Evolutionary conservation across 306 rosid species (phyloP).

Genomic region (Senna tora): DNA sequence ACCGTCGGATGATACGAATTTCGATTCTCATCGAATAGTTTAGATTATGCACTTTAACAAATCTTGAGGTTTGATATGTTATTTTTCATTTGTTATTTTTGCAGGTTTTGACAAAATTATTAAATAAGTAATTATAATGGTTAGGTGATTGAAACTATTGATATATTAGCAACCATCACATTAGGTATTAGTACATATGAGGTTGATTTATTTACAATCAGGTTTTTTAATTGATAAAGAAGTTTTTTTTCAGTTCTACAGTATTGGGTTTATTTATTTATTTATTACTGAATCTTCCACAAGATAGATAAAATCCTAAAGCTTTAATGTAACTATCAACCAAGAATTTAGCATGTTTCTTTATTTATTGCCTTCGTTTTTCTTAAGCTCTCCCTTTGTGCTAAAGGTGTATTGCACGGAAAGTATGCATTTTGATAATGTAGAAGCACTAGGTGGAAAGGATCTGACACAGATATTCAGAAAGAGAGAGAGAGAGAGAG

Average conservation of each 20-base stretch:
- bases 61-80: neutral
- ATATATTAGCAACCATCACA: too few relatives aligned
- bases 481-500: neutral
- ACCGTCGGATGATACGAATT: too few relatives aligned
- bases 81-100: neutral
- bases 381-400: neutral
- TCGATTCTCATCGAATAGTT: too few relatives aligned
- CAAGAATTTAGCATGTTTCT: neutral
- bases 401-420: constrained; percentile 6
- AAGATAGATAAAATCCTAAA: neutral
- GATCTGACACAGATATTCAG: constrained; percentile 16
- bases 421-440: neutral
- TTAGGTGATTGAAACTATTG: too few relatives aligned
- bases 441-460: neutral
- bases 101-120: neutral
- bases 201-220: too few relatives aligned
- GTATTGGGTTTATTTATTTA: neutral
- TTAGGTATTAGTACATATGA: too few relatives aligned
- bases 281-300: neutral
- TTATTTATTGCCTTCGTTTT: neutral
- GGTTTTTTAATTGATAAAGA: too few relatives aligned
- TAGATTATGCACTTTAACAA: too few relatives aligned
- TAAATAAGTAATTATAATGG: too few relatives aligned
- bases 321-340: neutral
- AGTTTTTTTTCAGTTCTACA: neutral